A percentile compares a stretch with the other conserved stretches of the same genome.
Conservation (phyloP, 306 rosid genomes). For the Prunus kanzakura region DNA sequence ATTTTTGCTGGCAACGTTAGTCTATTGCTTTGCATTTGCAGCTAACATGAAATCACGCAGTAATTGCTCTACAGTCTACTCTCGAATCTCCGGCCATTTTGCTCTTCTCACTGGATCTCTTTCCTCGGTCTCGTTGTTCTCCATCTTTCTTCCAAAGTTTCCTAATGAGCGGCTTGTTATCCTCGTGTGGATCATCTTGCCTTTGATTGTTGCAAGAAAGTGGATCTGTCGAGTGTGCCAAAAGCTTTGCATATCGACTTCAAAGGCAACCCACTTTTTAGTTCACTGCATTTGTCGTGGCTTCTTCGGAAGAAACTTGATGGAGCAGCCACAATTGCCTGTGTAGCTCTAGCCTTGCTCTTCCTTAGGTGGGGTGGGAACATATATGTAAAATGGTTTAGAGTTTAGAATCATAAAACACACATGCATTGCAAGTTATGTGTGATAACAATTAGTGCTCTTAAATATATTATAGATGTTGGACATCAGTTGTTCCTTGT, state of each 20-base stretch:
- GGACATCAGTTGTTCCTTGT: too few species aligned
- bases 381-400: too few species aligned
- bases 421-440: too few species aligned
- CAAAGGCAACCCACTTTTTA: not conserved
- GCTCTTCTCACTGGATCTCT: constrained; percentile 5
- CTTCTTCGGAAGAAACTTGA: not conserved
- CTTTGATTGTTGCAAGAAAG: not conserved
- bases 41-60: not conserved
- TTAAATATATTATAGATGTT: too few species aligned
- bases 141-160: constrained; percentile 1
- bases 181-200: constrained; percentile 8
- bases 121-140: not conserved
- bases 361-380: too few species aligned
- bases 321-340: not conserved
- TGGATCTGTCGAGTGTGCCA: not conserved
- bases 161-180: not conserved
- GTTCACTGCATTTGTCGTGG: not conserved
- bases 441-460: too few species aligned
- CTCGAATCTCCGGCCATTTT: not conserved
- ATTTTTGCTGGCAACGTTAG: not conserved
- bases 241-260: not conserved
- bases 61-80: not conserved
- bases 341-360: not conserved
- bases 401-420: too few species aligned
- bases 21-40: constrained; percentile 18